Evolutionary conservation across 257 asterid species (phyloP).

Genomic region (Parsonsia alboflavescens): DNA sequence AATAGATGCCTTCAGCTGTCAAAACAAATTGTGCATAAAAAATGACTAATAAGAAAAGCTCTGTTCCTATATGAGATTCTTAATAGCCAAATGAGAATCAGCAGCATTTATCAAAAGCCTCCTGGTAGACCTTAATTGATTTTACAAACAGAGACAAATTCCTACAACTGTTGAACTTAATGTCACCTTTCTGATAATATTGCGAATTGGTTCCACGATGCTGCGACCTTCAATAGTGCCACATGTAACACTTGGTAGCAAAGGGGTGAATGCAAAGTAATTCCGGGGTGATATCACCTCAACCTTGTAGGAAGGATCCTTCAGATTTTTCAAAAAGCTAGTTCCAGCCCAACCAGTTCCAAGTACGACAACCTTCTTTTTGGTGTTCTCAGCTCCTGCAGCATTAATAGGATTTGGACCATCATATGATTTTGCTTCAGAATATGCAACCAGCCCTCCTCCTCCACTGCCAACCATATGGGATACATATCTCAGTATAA

Average conservation of each 20-base stretch:
- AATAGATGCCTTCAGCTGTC: not conserved
- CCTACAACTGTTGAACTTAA: not conserved
- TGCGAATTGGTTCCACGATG: slow-evolving; percentile 90
- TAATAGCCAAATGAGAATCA: not conserved
- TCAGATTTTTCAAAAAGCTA: slow-evolving; percentile 74
- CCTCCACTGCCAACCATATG: slow-evolving; percentile 55
- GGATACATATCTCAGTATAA: not conserved
- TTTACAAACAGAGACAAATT: not conserved
- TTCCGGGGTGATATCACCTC: slow-evolving; percentile 96
- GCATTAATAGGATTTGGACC: slow-evolving; percentile 30
- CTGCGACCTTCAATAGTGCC: slow-evolving; percentile 97
- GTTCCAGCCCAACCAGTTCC: slow-evolving; percentile 99
- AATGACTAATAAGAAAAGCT: not conserved
- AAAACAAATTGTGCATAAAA: not conserved
- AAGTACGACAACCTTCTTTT: slow-evolving; percentile 82
- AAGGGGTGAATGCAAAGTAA: slow-evolving; percentile 90
- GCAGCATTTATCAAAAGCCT: not conserved
- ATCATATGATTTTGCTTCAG: slow-evolving; percentile 55
- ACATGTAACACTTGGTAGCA: slow-evolving; percentile 91
- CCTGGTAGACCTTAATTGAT: not conserved
- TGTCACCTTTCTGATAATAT: slow-evolving; percentile 73
- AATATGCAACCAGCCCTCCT: slow-evolving; percentile 66
- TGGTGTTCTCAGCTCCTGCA: slow-evolving; percentile 39
- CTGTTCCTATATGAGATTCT: not conserved
- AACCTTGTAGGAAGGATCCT: slow-evolving; percentile 67